Evolutionary conservation across 2,329 filamentous ascomycete species (phyloP).

Genomic region (Penicillium sclerotiorum): DNA sequence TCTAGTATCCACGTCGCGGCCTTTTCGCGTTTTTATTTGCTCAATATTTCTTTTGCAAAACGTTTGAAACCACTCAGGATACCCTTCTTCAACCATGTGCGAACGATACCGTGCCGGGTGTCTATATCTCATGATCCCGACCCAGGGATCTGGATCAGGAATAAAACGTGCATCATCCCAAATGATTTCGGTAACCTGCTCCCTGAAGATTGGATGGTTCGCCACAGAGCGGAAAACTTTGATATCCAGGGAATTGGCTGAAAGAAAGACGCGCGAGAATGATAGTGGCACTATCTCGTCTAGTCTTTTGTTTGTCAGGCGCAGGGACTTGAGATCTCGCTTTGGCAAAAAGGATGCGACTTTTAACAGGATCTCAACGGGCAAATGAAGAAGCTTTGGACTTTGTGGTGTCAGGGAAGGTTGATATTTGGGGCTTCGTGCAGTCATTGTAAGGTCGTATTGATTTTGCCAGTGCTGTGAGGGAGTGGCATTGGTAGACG

Average conservation of each 20-base stretch:
- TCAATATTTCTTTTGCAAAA: too few relatives aligned
- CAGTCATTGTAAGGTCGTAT: too few relatives aligned
- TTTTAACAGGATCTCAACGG: conserved; percentile 1
- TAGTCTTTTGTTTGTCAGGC: conserved; percentile 25
- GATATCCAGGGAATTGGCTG: conserved; percentile 44
- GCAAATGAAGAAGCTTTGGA: conserved; percentile 1
- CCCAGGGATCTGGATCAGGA: not conserved
- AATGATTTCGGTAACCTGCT: conserved; percentile 42
- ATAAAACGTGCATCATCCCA: conserved; percentile 30
- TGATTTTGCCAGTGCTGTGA: too few relatives aligned
- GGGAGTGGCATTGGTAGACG: too few relatives aligned
- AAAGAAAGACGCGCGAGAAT: conserved; percentile 44
- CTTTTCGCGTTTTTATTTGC: too few relatives aligned
- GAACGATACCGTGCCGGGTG: too few relatives aligned
- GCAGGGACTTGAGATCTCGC: conserved; percentile 29
- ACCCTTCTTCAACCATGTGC: too few relatives aligned
- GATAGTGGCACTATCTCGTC: conserved; percentile 21
- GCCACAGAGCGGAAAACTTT: conserved; percentile 41
- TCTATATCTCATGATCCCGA: too few relatives aligned
- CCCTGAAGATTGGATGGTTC: conserved; percentile 36
- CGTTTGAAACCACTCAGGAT: too few relatives aligned
- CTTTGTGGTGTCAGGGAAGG: not conserved
- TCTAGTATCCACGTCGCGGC: too few relatives aligned
- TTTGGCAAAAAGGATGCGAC: conserved; percentile 24
- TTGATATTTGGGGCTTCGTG: not conserved